Evolutionary conservation across 139 green algal species (phyloP), one percentile per base, ranked within the genome.

Genomic region (Tetradesmus obliquus): DNA sequence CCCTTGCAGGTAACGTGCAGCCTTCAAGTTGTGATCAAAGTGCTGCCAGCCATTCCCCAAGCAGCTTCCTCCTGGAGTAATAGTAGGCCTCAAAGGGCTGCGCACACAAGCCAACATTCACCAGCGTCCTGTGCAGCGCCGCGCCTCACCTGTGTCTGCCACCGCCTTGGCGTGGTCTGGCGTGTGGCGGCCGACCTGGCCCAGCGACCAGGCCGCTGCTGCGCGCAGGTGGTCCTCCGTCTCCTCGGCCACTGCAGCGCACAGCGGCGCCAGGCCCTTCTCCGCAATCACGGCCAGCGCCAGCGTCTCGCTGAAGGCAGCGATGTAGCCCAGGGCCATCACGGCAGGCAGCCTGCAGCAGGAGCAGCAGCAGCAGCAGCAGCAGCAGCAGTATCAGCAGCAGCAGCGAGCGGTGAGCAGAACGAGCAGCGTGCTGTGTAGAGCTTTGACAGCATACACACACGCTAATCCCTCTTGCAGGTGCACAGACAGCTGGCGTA

Each of bases 271-370:
- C 89, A 99, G 92, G 32, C 93, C 95, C 88, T 97, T 97, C 95
- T 97, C 95, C 55, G 96, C 96, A 88, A 99, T 96, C 32, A 98
- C 97, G 6, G 87, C 94, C 79, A 98, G 93, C n/a, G 95, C 96
- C 13, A 99, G 94, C 24, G 97, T 98, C 92, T 99, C 97, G 60
- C 93, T 97, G 94, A 98, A 99, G 17, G 97, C 97, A 3, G 96
- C 96, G 86, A 97, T 97, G 95, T 98, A 99, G 32, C 97, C 97
- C 19, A 99, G 92, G 2, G 97, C 97, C 97, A 99, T 99, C 90
- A 99, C 95, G 57, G 95, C 96, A 0, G 97, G 97, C 88, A 98
- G 93, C 20, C 93, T 89, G 82, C 91, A 95, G 62, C 5, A 89
- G 22, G 15, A 81, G 55, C 87, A 20, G 74, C 66, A 55, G 3